These are phyloP conservation scores for Micractinium conductrix DNA, from an alignment of 139 green algal genomes.

Conservation along the genomic window DNA sequence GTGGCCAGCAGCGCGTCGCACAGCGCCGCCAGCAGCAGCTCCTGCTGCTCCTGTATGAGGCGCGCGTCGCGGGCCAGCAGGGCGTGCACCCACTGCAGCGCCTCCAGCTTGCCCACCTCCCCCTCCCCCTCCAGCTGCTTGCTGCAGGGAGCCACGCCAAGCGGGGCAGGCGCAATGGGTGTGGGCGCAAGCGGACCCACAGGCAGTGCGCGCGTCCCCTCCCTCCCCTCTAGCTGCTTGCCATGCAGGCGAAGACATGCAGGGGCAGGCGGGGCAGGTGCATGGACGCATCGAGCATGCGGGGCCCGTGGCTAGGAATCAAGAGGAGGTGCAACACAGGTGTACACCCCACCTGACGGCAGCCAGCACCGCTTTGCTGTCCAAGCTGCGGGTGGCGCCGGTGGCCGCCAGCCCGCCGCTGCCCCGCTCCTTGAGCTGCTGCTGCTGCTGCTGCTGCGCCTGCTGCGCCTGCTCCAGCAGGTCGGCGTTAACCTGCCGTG, in stretches of 20 bases:
- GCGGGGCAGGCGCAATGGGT: too few species aligned
- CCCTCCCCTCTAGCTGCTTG: neutral
- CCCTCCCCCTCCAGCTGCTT: slow-evolving; percentile 37
- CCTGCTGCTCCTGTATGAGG: slow-evolving; percentile 67
- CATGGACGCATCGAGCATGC: too few species aligned
- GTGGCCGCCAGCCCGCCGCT: neutral
- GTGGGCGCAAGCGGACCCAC: too few species aligned
- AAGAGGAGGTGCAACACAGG: too few species aligned
- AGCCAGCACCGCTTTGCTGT: slow-evolving; percentile 23
- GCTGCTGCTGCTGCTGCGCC: slow-evolving; percentile 17
- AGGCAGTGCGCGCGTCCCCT: too few species aligned
- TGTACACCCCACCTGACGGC: neutral
- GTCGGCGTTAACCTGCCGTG: slow-evolving; percentile 2
- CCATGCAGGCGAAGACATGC: neutral
- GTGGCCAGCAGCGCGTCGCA: slow-evolving; percentile 54
- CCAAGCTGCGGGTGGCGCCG: neutral
- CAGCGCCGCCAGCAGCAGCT: slow-evolving; percentile 73
- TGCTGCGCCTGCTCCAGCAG: slow-evolving; percentile 24
- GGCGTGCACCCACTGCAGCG: slow-evolving; percentile 78
- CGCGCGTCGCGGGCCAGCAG: slow-evolving; percentile 48
- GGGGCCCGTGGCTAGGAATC: too few species aligned
- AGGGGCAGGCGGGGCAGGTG: neutral
- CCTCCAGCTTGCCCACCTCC: slow-evolving; percentile 82
- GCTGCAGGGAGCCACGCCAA: slow-evolving; percentile 6
- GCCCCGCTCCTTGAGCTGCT: neutral